These are phyloP conservation scores for Phytophthora litchii DNA, from an alignment of 352 stramenopile species.

Conservation along the genomic window DNA sequence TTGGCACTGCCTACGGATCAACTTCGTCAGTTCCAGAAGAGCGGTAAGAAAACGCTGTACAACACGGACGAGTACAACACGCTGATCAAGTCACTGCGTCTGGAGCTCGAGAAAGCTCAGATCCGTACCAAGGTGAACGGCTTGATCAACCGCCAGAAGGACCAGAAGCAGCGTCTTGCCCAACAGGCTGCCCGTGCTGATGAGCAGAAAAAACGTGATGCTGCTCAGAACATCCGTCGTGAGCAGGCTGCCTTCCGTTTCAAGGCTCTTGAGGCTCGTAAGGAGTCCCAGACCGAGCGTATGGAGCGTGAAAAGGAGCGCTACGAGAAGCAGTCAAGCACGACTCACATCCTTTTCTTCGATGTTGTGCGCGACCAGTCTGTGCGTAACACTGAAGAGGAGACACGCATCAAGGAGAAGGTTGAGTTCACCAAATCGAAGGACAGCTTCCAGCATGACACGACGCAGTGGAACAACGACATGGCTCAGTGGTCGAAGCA, in stretches of 20 bases:
- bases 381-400: constrained; percentile 76
- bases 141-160: constrained; percentile 67
- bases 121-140: constrained; percentile 81
- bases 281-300: constrained; percentile 79
- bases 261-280: constrained; percentile 81
- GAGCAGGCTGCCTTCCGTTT: constrained; percentile 76
- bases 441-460: constrained; percentile 88
- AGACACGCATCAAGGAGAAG: constrained; percentile 86
- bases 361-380: constrained; percentile 79
- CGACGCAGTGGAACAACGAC: constrained; percentile 88
- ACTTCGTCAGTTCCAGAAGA: constrained; percentile 75
- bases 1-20: constrained; percentile 73
- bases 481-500: constrained; percentile 90
- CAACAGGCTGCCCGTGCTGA: constrained; percentile 66
- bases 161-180: constrained; percentile 68
- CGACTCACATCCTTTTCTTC: constrained; percentile 86
- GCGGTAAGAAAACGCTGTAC: constrained; percentile 75
- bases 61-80: constrained; percentile 81
- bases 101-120: constrained; percentile 88
- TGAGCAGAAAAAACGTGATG: constrained; percentile 75
- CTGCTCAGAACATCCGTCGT: constrained; percentile 72
- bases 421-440: constrained; percentile 91
- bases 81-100: constrained; percentile 75
- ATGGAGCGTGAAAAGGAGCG: constrained; percentile 87
- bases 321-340: constrained; percentile 71